Conservation (phyloP, 352 stramenopile genomes). For the Phytophthora uliginosa region DNA sequence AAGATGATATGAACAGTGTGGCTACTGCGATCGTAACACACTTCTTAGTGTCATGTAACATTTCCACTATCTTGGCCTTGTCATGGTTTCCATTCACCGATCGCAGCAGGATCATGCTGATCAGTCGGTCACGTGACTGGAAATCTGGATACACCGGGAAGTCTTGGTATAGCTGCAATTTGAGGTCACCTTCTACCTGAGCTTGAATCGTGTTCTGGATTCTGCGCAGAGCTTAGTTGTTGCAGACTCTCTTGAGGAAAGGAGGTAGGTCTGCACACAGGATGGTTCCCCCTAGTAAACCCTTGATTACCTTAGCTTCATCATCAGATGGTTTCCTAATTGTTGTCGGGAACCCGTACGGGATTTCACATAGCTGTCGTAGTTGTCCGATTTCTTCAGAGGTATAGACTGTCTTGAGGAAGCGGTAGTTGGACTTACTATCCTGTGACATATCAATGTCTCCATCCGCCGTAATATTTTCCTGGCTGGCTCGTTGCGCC, state of each 20-base stretch:
- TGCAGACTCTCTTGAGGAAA: not conserved
- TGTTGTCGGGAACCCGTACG: not conserved
- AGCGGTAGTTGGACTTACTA: not conserved
- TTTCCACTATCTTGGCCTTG: not conserved
- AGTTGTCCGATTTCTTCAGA: not conserved
- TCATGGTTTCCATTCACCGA: not conserved
- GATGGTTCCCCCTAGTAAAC: not conserved
- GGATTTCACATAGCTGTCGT: not conserved
- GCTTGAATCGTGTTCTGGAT: conserved; percentile 12
- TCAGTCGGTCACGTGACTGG: not conserved
- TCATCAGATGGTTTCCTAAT: not conserved
- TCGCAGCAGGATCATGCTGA: not conserved
- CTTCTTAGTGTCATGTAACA: conserved; percentile 9
- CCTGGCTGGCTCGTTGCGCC: too few species aligned
- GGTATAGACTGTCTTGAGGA: not conserved
- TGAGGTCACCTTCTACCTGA: conserved; percentile 18
- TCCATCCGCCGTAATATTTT: too few species aligned
- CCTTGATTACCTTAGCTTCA: not conserved
- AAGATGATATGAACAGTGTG: conserved; percentile 15
- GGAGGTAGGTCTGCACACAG: not conserved
- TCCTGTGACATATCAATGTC: too few species aligned
- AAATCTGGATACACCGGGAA: conserved; percentile 8
- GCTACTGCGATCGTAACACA: not conserved
- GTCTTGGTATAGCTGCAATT: not conserved
- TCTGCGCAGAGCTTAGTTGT: not conserved